phyloP scores from a whole-genome alignment of 2,329 filamentous ascomycete genomes.

The Orbilia oligospora region DNA sequence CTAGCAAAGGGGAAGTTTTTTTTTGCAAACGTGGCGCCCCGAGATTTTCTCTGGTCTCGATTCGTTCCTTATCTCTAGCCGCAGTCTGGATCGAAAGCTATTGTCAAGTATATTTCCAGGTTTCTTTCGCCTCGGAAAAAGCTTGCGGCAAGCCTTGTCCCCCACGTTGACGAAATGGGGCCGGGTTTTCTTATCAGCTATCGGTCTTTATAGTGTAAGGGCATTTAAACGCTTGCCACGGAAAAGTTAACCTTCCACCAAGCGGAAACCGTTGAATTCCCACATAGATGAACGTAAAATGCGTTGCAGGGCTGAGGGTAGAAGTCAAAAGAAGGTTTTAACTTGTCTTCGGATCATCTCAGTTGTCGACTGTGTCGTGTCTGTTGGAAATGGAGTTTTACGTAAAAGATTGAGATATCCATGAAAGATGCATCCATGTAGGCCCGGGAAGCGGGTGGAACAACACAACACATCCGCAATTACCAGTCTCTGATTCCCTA shows the following conservation, averaged over 20 bases:
- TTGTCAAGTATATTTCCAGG: conserved; percentile 7
- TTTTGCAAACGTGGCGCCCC: conserved; percentile 4
- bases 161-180: conserved; percentile 44
- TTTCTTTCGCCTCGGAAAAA: conserved; percentile 43
- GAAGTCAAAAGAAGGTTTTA: conserved; percentile 54
- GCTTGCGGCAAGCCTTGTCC: conserved; percentile 21
- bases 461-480: too few relatives aligned
- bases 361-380: neutral
- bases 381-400: conserved; percentile 11
- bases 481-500: too few relatives aligned
- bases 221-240: neutral
- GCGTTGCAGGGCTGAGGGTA: conserved; percentile 15
- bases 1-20: neutral
- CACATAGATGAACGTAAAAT: conserved; percentile 4
- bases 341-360: conserved; percentile 15
- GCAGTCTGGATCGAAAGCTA: conserved; percentile 9
- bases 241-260: conserved; percentile 2
- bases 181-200: conserved; percentile 34
- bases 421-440: too few relatives aligned
- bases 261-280: neutral
- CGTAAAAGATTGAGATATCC: conserved; percentile 25
- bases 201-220: neutral
- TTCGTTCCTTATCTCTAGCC: conserved; percentile 22
- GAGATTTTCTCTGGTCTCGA: conserved; percentile 5
- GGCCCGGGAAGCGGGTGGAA: too few relatives aligned